These are phyloP conservation scores for Talaromyces ruber DNA, from an alignment of 495 filamentous ascomycete genomes.

Conservation along the genomic window DNA sequence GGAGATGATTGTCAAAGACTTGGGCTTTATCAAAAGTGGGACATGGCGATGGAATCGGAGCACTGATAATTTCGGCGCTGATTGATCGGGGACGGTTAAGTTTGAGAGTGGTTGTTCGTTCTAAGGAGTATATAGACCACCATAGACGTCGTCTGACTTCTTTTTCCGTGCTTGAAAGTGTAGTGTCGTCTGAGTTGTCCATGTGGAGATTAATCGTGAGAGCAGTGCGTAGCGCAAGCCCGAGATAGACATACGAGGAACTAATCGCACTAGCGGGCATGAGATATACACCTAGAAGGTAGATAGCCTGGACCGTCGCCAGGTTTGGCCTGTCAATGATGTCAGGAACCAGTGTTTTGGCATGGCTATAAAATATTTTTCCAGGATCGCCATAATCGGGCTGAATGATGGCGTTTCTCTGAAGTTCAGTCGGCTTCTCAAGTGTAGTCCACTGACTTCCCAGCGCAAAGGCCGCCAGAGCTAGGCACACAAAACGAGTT, in stretches of 20 bases:
- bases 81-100: neutral
- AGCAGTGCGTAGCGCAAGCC: conserved; percentile 42
- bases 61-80: neutral
- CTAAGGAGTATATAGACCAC: conserved; percentile 22
- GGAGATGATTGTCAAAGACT: neutral
- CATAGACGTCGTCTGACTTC: conserved; percentile 15
- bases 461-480: conserved; percentile 15
- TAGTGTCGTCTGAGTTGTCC: neutral
- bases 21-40: conserved; percentile 3
- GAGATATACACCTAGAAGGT: conserved; percentile 16
- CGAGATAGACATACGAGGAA: conserved; percentile 22
- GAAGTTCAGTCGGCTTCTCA: neutral
- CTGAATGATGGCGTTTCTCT: neutral
- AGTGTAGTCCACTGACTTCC: conserved; percentile 18
- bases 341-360: conserved; percentile 14
- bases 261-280: conserved; percentile 17
- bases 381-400: conserved; percentile 8
- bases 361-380: conserved; percentile 10
- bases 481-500: neutral
- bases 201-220: conserved; percentile 42
- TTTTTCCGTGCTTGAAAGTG: neutral
- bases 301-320: conserved; percentile 15
- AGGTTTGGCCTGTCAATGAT: conserved; percentile 13
- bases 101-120: conserved; percentile 6
- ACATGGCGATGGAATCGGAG: neutral